phyloP scores from a whole-genome alignment of 139 green algal species.

The Pleodorina starrii region DNA sequence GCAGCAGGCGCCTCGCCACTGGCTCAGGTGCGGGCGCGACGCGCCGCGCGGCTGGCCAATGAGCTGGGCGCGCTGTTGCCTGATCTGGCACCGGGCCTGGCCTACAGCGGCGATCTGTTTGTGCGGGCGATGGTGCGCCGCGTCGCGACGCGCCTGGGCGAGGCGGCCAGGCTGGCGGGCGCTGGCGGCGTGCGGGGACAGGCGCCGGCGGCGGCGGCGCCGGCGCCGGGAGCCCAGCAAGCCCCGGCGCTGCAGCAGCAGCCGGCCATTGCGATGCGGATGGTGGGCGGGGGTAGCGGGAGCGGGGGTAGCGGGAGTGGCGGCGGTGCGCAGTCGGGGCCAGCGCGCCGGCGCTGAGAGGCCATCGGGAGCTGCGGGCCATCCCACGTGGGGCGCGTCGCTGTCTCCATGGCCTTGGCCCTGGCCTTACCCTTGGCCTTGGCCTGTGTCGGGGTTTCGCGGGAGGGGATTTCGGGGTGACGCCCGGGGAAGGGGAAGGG shows the following conservation, averaged over 20 bases:
- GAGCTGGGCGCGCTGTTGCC: slow-evolving; percentile 75
- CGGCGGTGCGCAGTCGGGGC: background rate
- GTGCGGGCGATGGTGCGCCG: slow-evolving; percentile 59
- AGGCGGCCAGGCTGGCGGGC: slow-evolving; percentile 38
- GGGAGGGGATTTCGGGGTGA: too few relatives aligned
- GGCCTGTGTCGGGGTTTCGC: too few relatives aligned
- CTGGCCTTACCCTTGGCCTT: too few relatives aligned
- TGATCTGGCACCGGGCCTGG: slow-evolving; percentile 74
- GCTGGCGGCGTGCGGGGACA: background rate
- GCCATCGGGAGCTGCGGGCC: too few relatives aligned
- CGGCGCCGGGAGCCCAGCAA: background rate
- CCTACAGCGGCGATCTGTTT: slow-evolving; percentile 71
- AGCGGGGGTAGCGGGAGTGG: background rate
- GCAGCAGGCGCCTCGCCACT: background rate
- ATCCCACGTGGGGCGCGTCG: too few relatives aligned
- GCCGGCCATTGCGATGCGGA: slow-evolving; percentile 17
- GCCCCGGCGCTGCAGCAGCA: background rate
- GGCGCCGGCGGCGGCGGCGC: background rate
- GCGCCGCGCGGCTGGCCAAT: slow-evolving; percentile 30
- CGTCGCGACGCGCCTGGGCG: slow-evolving; percentile 47
- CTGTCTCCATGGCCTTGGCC: too few relatives aligned
- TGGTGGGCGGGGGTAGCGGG: background rate
- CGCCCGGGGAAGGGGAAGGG: too few relatives aligned
- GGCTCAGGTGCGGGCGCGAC: background rate
- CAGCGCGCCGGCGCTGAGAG: background rate